Conservation (phyloP, 2,329 filamentous ascomycete genomes). For the Graphilbum fragrans region DNA sequence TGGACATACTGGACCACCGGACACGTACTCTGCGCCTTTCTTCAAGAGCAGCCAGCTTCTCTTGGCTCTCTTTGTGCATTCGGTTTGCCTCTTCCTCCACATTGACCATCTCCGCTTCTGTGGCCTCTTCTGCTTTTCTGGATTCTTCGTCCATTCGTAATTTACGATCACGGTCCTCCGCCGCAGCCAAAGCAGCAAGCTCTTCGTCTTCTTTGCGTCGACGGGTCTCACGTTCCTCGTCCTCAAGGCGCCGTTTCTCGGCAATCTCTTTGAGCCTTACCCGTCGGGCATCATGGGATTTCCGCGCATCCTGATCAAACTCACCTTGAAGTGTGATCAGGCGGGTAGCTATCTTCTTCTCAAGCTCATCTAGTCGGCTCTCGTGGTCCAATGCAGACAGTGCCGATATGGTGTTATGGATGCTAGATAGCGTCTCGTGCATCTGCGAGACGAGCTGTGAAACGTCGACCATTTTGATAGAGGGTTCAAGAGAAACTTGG, state of each 20-base stretch:
- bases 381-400: slow-evolving; percentile 21
- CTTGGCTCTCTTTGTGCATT: slow-evolving; percentile 18
- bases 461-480: slow-evolving; percentile 18
- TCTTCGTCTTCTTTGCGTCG: slow-evolving; percentile 24
- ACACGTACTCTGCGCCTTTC: slow-evolving; percentile 18
- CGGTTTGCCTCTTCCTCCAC: slow-evolving; percentile 20
- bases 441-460: slow-evolving; percentile 27
- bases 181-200: slow-evolving; percentile 13
- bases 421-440: slow-evolving; percentile 27
- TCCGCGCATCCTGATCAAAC: slow-evolving; percentile 19
- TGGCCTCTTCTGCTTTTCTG: no score
- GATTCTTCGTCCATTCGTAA: no score
- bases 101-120: slow-evolving; percentile 20
- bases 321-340: slow-evolving; percentile 18
- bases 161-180: slow-evolving; percentile 23
- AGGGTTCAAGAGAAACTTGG: no score
- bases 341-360: slow-evolving; percentile 21
- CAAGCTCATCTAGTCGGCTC: slow-evolving; percentile 24
- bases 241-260: slow-evolving; percentile 24
- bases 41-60: slow-evolving; percentile 20
- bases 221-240: slow-evolving; percentile 25
- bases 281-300: slow-evolving; percentile 16
- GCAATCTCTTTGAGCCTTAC: slow-evolving; percentile 19
- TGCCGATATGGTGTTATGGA: slow-evolving; percentile 22
- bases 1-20: no score